Conservation (phyloP, 1,284 basidiomycete species). For the Ganoderma leucocontextum region DNA sequence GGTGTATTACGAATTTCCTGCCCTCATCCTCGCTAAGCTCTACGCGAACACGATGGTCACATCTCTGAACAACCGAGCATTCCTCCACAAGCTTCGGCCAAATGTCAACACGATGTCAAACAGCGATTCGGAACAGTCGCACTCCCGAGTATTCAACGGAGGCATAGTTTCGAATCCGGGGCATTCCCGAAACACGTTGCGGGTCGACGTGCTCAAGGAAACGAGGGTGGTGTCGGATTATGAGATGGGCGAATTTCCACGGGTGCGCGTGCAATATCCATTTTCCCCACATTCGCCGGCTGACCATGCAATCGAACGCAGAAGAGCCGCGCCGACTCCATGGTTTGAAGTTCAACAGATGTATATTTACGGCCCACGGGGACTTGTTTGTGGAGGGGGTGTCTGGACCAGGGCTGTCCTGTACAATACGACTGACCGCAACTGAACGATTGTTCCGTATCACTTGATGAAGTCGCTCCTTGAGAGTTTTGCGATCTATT, state of each 20-base stretch:
- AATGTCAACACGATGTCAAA: neutral
- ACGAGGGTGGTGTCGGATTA: constrained; percentile 1
- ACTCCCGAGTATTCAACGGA: neutral
- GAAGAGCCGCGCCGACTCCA: neutral
- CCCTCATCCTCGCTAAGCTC: constrained; percentile 23
- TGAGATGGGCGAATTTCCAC: neutral
- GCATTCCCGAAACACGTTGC: neutral
- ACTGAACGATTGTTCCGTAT: neutral
- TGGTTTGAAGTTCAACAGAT: neutral
- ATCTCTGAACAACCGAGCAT: constrained; percentile 23
- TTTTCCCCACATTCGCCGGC: neutral
- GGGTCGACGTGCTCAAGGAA: neutral
- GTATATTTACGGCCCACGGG: neutral
- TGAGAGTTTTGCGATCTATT: neutral
- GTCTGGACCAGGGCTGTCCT: neutral
- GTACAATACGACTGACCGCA: neutral
- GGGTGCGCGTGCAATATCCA: neutral
- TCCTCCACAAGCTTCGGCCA: neutral
- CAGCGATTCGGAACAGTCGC: neutral
- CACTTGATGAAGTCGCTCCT: neutral
- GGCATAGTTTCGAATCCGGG: neutral
- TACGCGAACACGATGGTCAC: constrained; percentile 23
- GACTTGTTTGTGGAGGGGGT: neutral
- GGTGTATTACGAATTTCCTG: neutral
- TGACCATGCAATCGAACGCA: neutral